A percentile compares a stretch with the other conserved stretches of the same genome.
These are phyloP conservation scores for Moesziomyces antarcticus DNA, from an alignment of 1,284 basidiomycete species.

Conservation along the genomic window DNA sequence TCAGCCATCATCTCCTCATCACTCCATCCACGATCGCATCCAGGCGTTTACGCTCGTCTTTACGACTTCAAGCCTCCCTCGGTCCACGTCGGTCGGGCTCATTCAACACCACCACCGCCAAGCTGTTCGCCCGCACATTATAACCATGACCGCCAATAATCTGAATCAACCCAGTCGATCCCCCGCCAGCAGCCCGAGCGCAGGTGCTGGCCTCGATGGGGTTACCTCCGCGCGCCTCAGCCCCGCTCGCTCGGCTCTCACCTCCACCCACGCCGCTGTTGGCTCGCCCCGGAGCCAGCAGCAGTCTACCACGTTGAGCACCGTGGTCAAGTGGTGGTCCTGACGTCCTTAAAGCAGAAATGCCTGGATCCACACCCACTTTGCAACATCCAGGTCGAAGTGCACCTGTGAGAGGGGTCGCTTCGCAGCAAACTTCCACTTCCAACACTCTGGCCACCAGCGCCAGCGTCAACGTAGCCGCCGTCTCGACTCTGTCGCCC, in stretches of 20 bases:
- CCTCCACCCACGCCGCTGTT: constrained; percentile 23
- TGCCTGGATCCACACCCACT: constrained; percentile 47
- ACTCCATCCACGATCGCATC: not conserved
- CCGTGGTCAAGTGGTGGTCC: constrained; percentile 59
- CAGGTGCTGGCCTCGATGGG: constrained; percentile 49
- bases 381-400: constrained; percentile 55
- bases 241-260: not conserved
- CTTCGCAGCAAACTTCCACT: constrained; percentile 46
- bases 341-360: constrained; percentile 59
- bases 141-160: constrained; percentile 48
- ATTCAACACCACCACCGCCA: constrained; percentile 20
- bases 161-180: constrained; percentile 48
- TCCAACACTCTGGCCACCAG: not conserved
- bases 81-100: not conserved
- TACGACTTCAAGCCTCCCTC: not conserved
- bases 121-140: constrained; percentile 40
- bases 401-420: constrained; percentile 61
- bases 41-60: not conserved
- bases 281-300: constrained; percentile 39
- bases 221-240: constrained; percentile 39
- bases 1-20: no score
- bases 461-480: not conserved
- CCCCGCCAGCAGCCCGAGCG: constrained; percentile 49
- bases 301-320: constrained; percentile 53
- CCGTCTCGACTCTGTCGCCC: not conserved